These are phyloP conservation scores for Cordyceps cicadae DNA, from an alignment of 2,329 filamentous ascomycete genomes.

Conservation along the genomic window DNA sequence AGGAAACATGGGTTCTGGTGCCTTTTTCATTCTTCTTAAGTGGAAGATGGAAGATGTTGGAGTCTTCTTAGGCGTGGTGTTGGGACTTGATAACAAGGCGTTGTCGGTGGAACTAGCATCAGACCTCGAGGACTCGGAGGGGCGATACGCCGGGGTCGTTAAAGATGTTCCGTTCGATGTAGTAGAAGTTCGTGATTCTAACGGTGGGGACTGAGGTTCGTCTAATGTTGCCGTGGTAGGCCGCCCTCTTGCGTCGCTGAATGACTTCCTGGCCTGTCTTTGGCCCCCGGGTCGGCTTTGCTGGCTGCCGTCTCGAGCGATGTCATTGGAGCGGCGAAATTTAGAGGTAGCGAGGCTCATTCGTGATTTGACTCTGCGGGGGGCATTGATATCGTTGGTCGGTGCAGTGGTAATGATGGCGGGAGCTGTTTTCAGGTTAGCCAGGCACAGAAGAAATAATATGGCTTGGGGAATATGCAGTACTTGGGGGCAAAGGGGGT, in stretches of 20 bases:
- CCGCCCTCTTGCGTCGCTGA: conserved; percentile 34
- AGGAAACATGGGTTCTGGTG: conserved; percentile 72
- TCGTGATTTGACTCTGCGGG: conserved; percentile 48
- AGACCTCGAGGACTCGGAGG: conserved; percentile 74
- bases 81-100: conserved; percentile 49
- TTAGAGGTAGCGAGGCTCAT: conserved; percentile 44
- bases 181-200: conserved; percentile 22
- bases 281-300: conserved; percentile 3
- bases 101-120: conserved; percentile 72
- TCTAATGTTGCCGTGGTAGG: conserved; percentile 39
- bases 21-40: conserved; percentile 68
- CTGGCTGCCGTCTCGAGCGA: conserved; percentile 23
- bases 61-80: conserved; percentile 51
- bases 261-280: conserved; percentile 27
- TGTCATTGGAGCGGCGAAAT: conserved; percentile 44
- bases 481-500: conserved; percentile 53
- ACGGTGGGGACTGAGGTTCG: conserved; percentile 37
- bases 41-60: conserved; percentile 70
- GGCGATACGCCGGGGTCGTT: conserved; percentile 37
- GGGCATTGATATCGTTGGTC: conserved; percentile 52
- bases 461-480: conserved; percentile 7
- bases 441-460: conserved; percentile 15
- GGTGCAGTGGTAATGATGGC: conserved; percentile 89
- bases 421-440: conserved; percentile 39
- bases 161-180: conserved; percentile 35